Conservation (phyloP, 192 early-diverging fungal genomes). For the Coemansia sp. region DNA sequence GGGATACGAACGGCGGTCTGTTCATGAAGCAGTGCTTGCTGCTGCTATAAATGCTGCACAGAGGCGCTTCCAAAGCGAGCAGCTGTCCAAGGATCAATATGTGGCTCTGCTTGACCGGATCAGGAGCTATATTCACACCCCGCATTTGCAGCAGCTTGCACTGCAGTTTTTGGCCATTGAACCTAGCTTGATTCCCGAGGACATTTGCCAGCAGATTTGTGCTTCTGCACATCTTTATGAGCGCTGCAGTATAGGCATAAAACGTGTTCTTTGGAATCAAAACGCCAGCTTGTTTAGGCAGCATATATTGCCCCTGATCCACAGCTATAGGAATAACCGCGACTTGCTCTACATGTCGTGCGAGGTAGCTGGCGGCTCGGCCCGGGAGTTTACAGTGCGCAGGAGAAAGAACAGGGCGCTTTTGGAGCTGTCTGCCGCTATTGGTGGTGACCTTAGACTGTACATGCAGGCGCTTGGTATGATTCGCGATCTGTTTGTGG, state of each 20-base stretch:
- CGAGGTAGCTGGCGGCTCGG: conserved; percentile 19
- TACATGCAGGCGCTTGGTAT: conserved; percentile 43
- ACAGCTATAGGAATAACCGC: conserved; percentile 5
- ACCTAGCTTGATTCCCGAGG: conserved; percentile 23
- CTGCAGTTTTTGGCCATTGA: conserved; percentile 32
- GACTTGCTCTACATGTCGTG: conserved; percentile 26
- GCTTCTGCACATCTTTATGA: conserved; percentile 19
- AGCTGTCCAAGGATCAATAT: conserved; percentile 25
- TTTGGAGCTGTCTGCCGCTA: conserved; percentile 19
- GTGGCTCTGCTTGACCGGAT: conserved; percentile 20
- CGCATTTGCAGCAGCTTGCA: conserved; percentile 33
- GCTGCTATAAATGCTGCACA: conserved; percentile 20
- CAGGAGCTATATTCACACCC: conserved; percentile 21
- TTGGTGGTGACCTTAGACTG: conserved; percentile 28
- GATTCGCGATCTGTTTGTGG: conserved; percentile 31
- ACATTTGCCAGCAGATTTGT: conserved; percentile 24
- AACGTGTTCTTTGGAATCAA: conserved; percentile 37
- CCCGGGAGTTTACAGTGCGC: conserved; percentile 1
- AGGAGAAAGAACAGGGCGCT: conserved; percentile 21
- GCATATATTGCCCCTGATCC: conserved; percentile 35
- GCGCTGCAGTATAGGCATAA: conserved; percentile 27
- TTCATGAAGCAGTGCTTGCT: conserved; percentile 29
- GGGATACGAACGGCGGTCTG: conserved; percentile 20
- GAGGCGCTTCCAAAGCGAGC: conserved; percentile 19
- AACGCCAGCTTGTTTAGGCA: conserved; percentile 21